A percentile compares a stretch with the other conserved stretches of the same genome.
Conservation (phyloP, 768 basidiomycete genomes). For the Hygrophorus pudorinus region DNA sequence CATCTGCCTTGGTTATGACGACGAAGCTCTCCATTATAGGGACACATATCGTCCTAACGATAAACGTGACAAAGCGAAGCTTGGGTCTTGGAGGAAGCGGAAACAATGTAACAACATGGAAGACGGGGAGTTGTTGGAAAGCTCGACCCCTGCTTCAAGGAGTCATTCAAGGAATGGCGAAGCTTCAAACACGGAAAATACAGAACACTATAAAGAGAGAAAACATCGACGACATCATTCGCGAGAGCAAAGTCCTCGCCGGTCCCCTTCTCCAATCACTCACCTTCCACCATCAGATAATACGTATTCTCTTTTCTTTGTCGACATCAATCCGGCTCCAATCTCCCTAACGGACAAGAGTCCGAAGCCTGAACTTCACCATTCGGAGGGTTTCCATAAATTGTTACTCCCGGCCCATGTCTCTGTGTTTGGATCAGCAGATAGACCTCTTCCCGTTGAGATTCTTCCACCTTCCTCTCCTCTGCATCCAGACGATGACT, state of each 20-base stretch:
- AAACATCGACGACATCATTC: constrained; percentile 6
- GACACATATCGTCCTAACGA: too few species aligned
- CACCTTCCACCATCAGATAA: constrained; percentile 2
- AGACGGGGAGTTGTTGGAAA: too few species aligned
- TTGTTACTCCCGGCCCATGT: constrained; percentile 67
- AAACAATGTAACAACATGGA: too few species aligned
- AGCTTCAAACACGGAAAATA: too few species aligned
- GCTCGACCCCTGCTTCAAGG: too few species aligned
- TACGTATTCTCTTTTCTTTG: constrained; percentile 29
- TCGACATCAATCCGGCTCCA: constrained; percentile 35
- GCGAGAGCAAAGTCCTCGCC: constrained; percentile 12
- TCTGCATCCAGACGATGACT: constrained; percentile 49
- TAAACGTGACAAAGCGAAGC: too few species aligned
- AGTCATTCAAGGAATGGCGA: too few species aligned
- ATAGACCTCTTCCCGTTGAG: constrained; percentile 34
- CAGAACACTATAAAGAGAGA: neutral
- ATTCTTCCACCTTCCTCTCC: constrained; percentile 31
- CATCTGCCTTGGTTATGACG: too few species aligned
- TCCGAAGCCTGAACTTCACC: constrained; percentile 6
- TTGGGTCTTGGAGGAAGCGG: too few species aligned
- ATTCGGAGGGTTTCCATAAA: constrained; percentile 12
- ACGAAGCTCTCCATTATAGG: too few species aligned
- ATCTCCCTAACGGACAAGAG: constrained; percentile 12
- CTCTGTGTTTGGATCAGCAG: constrained; percentile 43
- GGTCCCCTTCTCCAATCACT: neutral